Evolutionary conservation across 129 eudicot genomes (phyloP), one percentile per base, ranked within the genome.

Genomic region (Ambrosia artemisiifolia): DNA sequence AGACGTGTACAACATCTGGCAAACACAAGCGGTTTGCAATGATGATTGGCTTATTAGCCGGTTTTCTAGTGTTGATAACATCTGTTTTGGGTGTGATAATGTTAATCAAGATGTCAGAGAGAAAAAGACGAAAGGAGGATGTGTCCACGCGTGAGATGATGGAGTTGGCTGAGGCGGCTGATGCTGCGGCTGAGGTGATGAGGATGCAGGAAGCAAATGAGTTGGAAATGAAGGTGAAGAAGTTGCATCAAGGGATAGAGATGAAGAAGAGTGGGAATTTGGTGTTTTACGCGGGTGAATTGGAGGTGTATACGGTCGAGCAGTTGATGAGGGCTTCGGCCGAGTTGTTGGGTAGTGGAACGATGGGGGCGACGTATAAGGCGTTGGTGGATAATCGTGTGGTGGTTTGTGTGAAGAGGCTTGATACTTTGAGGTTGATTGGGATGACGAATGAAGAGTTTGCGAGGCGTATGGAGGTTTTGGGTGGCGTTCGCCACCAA

Each of bases 281-380:
- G 36, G 83, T 81, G 20, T 86, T 92, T 73, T 82, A 85, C 71
- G 79, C 85, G 5, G 88, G 91, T 2, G 97, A 88, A 78, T 74
- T 76, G 66, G 75, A 76, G 59, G 75, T 77, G 57, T 92, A 82
- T 46, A 78, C 93, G 61, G 57, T 88, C 83, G 97, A 88, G 75
- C 93, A 92, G 85, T 78, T 92, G 72, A 92, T 92, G 97, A 84
- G 85, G 42, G 93, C 91, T 0, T 72, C 91, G 1, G 96, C 94
- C 1, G 96, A 92, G 91, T 64, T 92, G 53, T 18, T 92, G 9
- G 97, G 97, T 3, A 79, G 78, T 34, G 97, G 97, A 18, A 83
- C 84, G 0, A 54, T 86, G 57, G 97, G 94, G 34, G 75, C 89
- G 1, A 92, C 97, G 3, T 92, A 92, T 68, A 92, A 92, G 85